Base-by-base conservation (phyloP, 2,329 filamentous ascomycete genomes). In the Pyrenophora graminea region DNA sequence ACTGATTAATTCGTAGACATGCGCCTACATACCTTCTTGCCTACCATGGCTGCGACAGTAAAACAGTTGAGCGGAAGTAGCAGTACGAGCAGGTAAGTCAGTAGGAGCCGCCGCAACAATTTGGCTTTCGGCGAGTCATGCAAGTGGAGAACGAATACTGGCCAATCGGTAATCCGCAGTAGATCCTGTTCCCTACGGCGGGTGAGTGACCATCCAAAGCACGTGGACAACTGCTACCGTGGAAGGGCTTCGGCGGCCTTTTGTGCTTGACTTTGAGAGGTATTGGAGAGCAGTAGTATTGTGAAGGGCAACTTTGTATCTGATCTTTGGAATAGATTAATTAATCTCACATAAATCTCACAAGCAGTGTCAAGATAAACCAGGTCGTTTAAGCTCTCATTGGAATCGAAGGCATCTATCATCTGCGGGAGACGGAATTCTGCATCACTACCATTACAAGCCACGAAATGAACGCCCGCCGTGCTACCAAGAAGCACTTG, bases 121-220 rank as follows among this genome's bases (percentile, higher is more conserved):
- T 67, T 68, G 57, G 64, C 55, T 52, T 56, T 53, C 39, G 55
- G 62, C 64, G 67, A 66, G 63, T 67, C 65, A 58, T 32, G 39
- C 33, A 25, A 18, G 52, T 49, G 40, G 53, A 50, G 48, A 55
- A 48, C 43, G 41, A 51, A 50, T 45, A 19, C 42, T 33, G 51
- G 48, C 66, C 64, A 67, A 67, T 68, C 59, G 64, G 64, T 60
- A 58, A 58, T 64, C 56, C 60, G 60, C 64, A 65, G 45, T 38
- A 53, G 45, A 44, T 21, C 6, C 19, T 48, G 36, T 34, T 37
- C 31, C 13, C 41, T 19, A 31, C 15, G n/a, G 27, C 42, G 36
- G 59, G 59, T 65, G 59, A 39, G 61, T 64, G 61, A 61, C 62
- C 56, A 58, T 18, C 23, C 23, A 7, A 25, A 25, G 4, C 8